phyloP scores from a whole-genome alignment of 2,329 filamentous ascomycete genomes.

The Ophiocordyceps camponoti-rufipedis region DNA sequence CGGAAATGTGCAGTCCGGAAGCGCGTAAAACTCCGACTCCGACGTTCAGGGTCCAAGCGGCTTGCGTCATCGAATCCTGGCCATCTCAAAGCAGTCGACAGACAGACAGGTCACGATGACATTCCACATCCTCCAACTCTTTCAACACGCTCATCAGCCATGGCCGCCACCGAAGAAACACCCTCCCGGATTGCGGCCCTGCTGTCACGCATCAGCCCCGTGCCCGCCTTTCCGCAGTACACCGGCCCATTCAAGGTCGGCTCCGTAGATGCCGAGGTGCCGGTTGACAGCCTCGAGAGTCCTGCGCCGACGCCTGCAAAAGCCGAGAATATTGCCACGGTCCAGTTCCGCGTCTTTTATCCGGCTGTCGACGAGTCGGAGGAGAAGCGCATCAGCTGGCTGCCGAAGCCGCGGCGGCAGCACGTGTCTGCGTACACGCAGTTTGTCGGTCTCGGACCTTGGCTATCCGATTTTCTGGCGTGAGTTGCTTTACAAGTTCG shows the following conservation, averaged over 20 bases:
- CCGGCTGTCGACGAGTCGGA: slow-evolving; percentile 38
- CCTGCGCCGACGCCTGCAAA: slow-evolving; percentile 26
- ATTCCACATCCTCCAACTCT: background rate
- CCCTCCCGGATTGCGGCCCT: slow-evolving; percentile 24
- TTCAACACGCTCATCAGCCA: background rate
- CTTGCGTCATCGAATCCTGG: background rate
- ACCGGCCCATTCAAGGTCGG: slow-evolving; percentile 65
- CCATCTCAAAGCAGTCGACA: background rate
- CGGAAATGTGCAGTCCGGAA: too few species aligned
- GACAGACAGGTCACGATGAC: too few species aligned
- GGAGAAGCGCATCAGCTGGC: slow-evolving; percentile 51
- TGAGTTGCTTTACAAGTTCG: slow-evolving; percentile 10
- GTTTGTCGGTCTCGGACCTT: slow-evolving; percentile 49
- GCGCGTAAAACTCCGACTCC: too few species aligned
- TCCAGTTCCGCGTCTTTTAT: slow-evolving; percentile 72
- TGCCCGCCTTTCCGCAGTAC: slow-evolving; percentile 58
- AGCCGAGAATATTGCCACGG: slow-evolving; percentile 43
- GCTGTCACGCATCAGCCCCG: slow-evolving; percentile 41
- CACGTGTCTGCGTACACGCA: slow-evolving; percentile 59
- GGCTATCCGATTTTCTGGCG: slow-evolving; percentile 41
- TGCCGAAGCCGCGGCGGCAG: slow-evolving; percentile 57
- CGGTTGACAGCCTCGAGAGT: slow-evolving; percentile 38
- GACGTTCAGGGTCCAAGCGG: too few species aligned
- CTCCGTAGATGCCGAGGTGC: slow-evolving; percentile 65
- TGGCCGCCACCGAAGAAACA: slow-evolving; percentile 1